Base-by-base conservation (phyloP, 176 grass and related monocot genomes). In the Triticum monococcum region DNA sequence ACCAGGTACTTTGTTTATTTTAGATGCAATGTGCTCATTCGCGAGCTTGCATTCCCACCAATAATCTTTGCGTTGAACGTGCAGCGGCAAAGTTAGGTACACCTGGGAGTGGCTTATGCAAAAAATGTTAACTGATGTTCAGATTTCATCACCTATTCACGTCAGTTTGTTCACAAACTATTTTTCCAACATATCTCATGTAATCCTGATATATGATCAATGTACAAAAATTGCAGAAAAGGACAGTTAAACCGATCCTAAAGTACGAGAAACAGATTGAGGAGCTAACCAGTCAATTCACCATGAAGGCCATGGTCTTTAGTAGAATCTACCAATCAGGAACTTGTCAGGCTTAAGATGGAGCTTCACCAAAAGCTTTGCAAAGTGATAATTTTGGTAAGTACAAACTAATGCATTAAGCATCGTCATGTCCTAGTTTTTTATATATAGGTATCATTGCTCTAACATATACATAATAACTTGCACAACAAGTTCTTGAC, bases 231-330 rank as follows among this genome's bases (percentile, higher is more conserved):
- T 72, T 81, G 72, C 78, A 91, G 88, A 85, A 56, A 65, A 85
- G 80, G 79, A 85, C 81, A 86, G 79, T 80, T 64, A 99, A 89
- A 91, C 23, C 88, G 31, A 90, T 96, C 38, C 90, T 81, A 35
- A 96, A 94, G 82, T 99, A 96, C 37, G 97, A 99, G 94, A 94
- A 96, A 67, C 91, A 91, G 81, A 96, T 99, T 40, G 81, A 99
- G 76, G 97, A 99, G 81, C 84, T 99, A 72, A 94, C 86, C 26
- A 84, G 63, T 25, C 87, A 99, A 77, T 94, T 85, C 50, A 78
- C 78, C 78, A 75, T 89, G 78, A 99, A 99, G 77, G 85, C 92
- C 97, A 4, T 99, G 97, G 97, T 94, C 92, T 64, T 96, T 85
- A 46, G 84, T 99, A 59, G 89, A 91, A 80, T 67, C 87, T 64